phyloP scores from a whole-genome alignment of 176 grass and related monocot species.

The Bromus sterilis region DNA sequence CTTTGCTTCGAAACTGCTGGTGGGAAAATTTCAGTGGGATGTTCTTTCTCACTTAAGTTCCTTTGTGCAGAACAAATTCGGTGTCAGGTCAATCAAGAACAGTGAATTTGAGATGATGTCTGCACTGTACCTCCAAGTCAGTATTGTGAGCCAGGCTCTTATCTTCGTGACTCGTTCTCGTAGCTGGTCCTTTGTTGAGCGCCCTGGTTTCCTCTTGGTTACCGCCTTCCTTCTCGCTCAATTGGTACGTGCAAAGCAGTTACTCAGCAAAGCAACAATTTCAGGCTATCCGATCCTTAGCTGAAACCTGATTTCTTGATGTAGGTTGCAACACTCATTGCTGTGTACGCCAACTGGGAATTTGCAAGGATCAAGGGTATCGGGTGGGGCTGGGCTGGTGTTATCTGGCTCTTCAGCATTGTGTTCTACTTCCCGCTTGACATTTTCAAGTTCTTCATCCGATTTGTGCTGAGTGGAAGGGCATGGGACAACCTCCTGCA shows the following conservation, averaged over 20 bases:
- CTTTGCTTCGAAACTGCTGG: background rate
- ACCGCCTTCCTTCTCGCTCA: slow-evolving; percentile 80
- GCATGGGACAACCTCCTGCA: slow-evolving; percentile 92
- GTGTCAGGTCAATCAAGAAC: slow-evolving; percentile 56
- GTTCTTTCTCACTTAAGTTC: background rate
- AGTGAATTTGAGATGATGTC: slow-evolving; percentile 73
- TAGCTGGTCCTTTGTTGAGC: slow-evolving; percentile 79
- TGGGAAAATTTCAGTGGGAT: background rate
- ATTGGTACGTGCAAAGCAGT: slow-evolving; percentile 40
- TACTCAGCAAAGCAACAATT: background rate
- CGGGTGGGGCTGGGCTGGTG: slow-evolving; percentile 94
- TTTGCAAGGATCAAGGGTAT: slow-evolving; percentile 88
- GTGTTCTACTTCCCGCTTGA: slow-evolving; percentile 87
- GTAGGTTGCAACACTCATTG: slow-evolving; percentile 77
- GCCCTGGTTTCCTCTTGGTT: slow-evolving; percentile 74
- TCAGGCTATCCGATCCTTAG: background rate
- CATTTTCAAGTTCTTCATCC: slow-evolving; percentile 83
- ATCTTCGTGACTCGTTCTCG: slow-evolving; percentile 95
- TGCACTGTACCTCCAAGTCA: slow-evolving; percentile 96
- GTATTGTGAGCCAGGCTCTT: slow-evolving; percentile 93
- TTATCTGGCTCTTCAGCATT: slow-evolving; percentile 96
- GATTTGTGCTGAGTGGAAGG: slow-evolving; percentile 81
- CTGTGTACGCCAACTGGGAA: slow-evolving; percentile 92
- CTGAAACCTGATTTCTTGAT: background rate
- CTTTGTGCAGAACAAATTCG: slow-evolving; percentile 70